Evolutionary conservation across 345 rosid species (phyloP).

Genomic region (Gynandropsis gynandra): DNA sequence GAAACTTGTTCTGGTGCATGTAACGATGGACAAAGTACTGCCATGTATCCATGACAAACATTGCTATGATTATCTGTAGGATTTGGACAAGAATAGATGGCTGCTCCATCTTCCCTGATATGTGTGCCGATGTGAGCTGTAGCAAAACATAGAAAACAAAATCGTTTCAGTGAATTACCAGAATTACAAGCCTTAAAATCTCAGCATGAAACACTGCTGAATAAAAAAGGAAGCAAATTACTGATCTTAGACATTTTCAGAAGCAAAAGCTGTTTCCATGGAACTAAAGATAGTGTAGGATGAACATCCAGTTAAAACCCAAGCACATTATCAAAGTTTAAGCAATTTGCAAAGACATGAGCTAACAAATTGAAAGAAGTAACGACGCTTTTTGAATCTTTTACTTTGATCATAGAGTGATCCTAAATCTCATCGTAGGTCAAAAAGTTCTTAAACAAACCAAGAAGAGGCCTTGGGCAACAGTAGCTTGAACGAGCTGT

Average conservation of each 20-base stretch:
- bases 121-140: constrained; percentile 42
- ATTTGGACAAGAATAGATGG: constrained; percentile 40
- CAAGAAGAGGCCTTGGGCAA: constrained; percentile 56
- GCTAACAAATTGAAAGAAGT: too few species aligned
- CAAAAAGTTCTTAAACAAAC: constrained; percentile 28
- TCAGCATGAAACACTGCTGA: too few species aligned
- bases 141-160: background rate
- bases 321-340: too few species aligned
- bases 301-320: too few species aligned
- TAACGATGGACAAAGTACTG: constrained; percentile 63
- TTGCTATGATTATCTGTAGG: constrained; percentile 44
- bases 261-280: too few species aligned
- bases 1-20: constrained; percentile 65
- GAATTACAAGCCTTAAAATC: background rate
- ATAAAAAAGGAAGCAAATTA: too few species aligned
- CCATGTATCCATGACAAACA: constrained; percentile 69
- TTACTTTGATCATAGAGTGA: too few species aligned
- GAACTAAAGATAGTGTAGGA: too few species aligned
- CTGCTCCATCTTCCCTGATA: constrained; percentile 38
- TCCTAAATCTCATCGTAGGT: too few species aligned
- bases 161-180: background rate
- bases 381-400: too few species aligned
- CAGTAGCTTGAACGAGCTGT: constrained; percentile 54
- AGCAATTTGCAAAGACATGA: too few species aligned
- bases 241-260: too few species aligned